Evolutionary conservation across 129 eudicot genomes (phyloP).

Genomic region (Centrapalus pauciflorus): DNA sequence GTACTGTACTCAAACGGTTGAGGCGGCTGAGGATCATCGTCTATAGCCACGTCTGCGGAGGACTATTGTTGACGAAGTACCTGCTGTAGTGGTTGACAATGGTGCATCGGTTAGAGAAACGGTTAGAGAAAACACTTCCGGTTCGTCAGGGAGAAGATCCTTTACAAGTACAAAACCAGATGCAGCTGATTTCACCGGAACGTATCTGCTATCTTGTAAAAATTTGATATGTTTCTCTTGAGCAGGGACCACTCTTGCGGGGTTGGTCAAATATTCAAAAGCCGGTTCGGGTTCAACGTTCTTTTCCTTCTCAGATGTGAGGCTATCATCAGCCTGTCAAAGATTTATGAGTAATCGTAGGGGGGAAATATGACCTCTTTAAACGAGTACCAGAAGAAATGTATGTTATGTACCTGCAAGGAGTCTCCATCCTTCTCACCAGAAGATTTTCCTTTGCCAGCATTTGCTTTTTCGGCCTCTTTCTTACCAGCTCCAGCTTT

Average conservation of each 20-base stretch:
- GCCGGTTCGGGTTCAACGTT: conserved; percentile 78
- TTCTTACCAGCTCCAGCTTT: conserved; percentile 89
- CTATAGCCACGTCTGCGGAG: conserved; percentile 69
- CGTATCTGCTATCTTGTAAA: conserved; percentile 68
- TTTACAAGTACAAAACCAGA: conserved; percentile 87
- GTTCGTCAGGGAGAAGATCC: conserved; percentile 75
- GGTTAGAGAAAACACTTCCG: conserved; percentile 71
- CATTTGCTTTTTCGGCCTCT: conserved; percentile 77
- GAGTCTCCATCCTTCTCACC: conserved; percentile 72
- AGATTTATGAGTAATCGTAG: too few species aligned
- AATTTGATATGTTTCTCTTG: conserved; percentile 87
- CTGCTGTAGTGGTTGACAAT: conserved; percentile 48
- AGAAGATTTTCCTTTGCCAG: conserved; percentile 65
- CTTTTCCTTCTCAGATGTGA: conserved; percentile 75
- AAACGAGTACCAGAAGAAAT: neutral
- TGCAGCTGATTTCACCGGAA: conserved; percentile 75
- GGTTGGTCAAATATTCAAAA: conserved; percentile 73
- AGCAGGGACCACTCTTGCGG: conserved; percentile 88
- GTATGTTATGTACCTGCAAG: conserved; percentile 85
- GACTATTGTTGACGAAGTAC: conserved; percentile 52
- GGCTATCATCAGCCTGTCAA: conserved; percentile 59
- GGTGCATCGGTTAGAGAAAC: too few species aligned
- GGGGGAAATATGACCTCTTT: neutral
- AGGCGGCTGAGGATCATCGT: conserved; percentile 95
- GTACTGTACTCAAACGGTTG: conserved; percentile 82